These are phyloP conservation scores for Candida anglica DNA, from an alignment of 805 yeast genomes.

Conservation along the genomic window DNA sequence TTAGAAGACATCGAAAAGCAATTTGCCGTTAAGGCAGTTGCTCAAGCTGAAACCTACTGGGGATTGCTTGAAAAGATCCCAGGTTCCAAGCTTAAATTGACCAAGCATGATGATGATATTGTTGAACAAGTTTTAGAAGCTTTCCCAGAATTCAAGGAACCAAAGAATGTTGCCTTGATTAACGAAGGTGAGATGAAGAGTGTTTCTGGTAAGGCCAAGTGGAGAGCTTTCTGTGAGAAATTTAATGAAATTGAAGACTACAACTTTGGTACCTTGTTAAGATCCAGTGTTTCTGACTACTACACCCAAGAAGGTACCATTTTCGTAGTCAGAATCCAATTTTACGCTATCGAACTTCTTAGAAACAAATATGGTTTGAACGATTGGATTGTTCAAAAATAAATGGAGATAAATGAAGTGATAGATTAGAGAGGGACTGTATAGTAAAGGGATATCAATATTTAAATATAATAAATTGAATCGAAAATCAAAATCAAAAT, in stretches of 20 bases:
- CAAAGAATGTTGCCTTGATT: constrained; percentile 52
- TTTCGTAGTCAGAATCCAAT: constrained; percentile 90
- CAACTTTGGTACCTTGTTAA: constrained; percentile 91
- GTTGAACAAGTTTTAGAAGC: constrained; percentile 54
- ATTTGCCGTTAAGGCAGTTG: constrained; percentile 96
- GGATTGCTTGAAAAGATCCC: constrained; percentile 63
- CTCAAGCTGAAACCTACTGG: constrained; percentile 96
- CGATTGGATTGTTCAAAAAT: constrained; percentile 65
- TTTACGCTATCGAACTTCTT: constrained; percentile 90
- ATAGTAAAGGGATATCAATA: too few species aligned
- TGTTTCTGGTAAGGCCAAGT: constrained; percentile 72
- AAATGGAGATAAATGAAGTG: too few species aligned
- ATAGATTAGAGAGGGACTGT: too few species aligned
- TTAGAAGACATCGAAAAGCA: constrained; percentile 89
- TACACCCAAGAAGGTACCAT: constrained; percentile 82
- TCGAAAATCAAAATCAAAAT: too few species aligned
- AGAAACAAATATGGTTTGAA: constrained; percentile 88
- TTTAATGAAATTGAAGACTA: constrained; percentile 88
- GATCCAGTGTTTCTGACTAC: constrained; percentile 68
- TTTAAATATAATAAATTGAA: too few species aligned
- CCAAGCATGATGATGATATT: constrained; percentile 70
- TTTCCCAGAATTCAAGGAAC: constrained; percentile 85
- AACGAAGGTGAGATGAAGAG: constrained; percentile 82
- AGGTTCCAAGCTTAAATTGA: constrained; percentile 75
- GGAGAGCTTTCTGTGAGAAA: constrained; percentile 83